phyloP scores from a whole-genome alignment of 2,329 filamentous ascomycete genomes.

The Clonostachys byssicola region DNA sequence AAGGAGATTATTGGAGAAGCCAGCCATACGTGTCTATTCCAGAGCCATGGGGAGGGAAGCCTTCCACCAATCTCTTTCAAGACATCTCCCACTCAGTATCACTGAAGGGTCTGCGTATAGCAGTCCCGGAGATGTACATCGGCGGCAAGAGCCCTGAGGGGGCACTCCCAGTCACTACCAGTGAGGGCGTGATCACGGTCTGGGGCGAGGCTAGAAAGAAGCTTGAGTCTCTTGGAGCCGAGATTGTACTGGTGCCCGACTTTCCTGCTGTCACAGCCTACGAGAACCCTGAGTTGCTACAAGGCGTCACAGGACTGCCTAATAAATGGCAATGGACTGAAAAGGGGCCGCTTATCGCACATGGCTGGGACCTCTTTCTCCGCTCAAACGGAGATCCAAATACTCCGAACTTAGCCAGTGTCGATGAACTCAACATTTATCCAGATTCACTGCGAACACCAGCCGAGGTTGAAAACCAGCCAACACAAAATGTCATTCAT shows the following conservation, averaged over 20 bases:
- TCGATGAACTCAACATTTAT: slow-evolving; percentile 31
- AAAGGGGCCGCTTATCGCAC: slow-evolving; percentile 6
- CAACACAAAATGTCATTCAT: slow-evolving; percentile 9
- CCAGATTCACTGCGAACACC: slow-evolving; percentile 15
- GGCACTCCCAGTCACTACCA: slow-evolving; percentile 8
- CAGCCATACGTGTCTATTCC: slow-evolving; percentile 40
- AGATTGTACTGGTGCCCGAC: slow-evolving; percentile 31
- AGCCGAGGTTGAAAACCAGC: slow-evolving; percentile 9
- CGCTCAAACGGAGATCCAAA: slow-evolving; percentile 26
- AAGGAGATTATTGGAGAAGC: slow-evolving; percentile 50
- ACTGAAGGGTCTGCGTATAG: slow-evolving; percentile 38
- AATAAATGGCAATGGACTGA: slow-evolving; percentile 30
- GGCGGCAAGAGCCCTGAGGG: slow-evolving; percentile 22
- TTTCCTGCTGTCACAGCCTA: slow-evolving; percentile 40
- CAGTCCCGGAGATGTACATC: slow-evolving; percentile 46
- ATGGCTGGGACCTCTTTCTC: slow-evolving; percentile 10
- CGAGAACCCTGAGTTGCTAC: slow-evolving; percentile 27
- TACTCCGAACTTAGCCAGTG: slow-evolving; percentile 22
- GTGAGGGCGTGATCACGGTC: slow-evolving; percentile 12
- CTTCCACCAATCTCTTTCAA: slow-evolving; percentile 21
- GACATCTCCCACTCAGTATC: slow-evolving; percentile 19
- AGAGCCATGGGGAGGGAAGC: slow-evolving; percentile 9
- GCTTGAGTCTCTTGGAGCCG: slow-evolving; percentile 33
- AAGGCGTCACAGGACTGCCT: no score
- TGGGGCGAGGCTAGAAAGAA: slow-evolving; percentile 22